These are phyloP conservation scores for Dactylellina sp. DNA, from an alignment of 2,329 filamentous ascomycete species.

Conservation along the genomic window DNA sequence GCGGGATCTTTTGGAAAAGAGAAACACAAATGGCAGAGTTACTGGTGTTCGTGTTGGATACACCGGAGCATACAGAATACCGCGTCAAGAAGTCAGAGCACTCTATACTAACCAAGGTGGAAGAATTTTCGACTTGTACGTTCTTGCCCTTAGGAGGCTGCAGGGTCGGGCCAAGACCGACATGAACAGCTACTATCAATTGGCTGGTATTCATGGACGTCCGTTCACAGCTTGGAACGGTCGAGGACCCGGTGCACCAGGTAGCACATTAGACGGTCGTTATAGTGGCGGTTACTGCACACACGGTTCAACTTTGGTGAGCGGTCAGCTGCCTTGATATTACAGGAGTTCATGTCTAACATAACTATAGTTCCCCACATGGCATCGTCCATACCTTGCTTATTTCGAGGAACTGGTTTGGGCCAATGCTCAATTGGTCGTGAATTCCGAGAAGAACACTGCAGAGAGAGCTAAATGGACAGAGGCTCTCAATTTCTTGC, in stretches of 20 bases:
- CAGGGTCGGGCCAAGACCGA: not conserved
- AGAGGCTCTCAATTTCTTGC: not conserved
- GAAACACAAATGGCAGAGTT: not conserved
- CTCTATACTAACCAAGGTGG: constrained; percentile 17
- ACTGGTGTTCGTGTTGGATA: not conserved
- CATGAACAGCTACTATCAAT: constrained; percentile 35
- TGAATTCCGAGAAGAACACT: not conserved
- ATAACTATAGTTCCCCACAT: constrained; percentile 76
- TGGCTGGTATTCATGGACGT: constrained; percentile 48
- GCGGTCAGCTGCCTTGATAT: not conserved
- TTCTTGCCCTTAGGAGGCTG: constrained; percentile 30
- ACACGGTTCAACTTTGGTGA: constrained; percentile 41
- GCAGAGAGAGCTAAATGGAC: constrained; percentile 5
- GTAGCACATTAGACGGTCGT: not conserved
- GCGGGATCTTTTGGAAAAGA: constrained; percentile 9
- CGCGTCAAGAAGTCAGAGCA: constrained; percentile 32
- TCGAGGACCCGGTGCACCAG: not conserved
- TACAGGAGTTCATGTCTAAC: not conserved
- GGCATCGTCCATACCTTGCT: constrained; percentile 84
- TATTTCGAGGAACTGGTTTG: constrained; percentile 62
- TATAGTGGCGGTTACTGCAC: constrained; percentile 30
- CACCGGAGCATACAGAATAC: not conserved
- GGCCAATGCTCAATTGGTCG: constrained; percentile 16
- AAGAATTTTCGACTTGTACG: constrained; percentile 27
- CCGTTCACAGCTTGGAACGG: constrained; percentile 19